phyloP scores from a whole-genome alignment of 2,329 filamentous ascomycete genomes.

The Huntiella savannae region DNA sequence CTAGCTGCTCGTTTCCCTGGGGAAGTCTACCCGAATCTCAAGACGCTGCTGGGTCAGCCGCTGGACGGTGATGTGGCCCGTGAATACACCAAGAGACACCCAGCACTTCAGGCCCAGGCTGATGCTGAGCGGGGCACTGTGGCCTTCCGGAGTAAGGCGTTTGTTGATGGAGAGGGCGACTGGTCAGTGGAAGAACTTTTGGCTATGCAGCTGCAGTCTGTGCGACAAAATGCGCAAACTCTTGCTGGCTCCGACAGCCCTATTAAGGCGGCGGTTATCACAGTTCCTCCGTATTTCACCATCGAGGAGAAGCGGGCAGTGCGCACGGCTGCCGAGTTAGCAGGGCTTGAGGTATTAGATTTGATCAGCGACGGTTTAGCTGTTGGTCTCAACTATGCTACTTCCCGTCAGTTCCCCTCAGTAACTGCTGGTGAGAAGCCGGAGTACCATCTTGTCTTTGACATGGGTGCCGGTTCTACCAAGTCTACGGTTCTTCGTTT shows the following conservation, averaged over 20 bases:
- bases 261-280: constrained; percentile 71
- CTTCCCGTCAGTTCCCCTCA: constrained; percentile 71
- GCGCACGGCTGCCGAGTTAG: constrained; percentile 65
- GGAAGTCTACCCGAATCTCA: constrained; percentile 90
- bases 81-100: constrained; percentile 58
- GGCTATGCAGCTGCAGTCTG: constrained; percentile 88
- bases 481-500: constrained; percentile 81
- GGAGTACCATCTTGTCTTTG: constrained; percentile 83
- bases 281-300: constrained; percentile 78
- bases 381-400: constrained; percentile 90
- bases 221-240: constrained; percentile 71
- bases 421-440: constrained; percentile 67
- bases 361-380: constrained; percentile 79
- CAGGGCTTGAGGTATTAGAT: constrained; percentile 68
- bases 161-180: constrained; percentile 38
- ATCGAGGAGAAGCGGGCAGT: constrained; percentile 76
- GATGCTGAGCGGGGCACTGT: constrained; percentile 46
- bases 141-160: constrained; percentile 62
- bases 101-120: constrained; percentile 40
- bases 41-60: constrained; percentile 65
- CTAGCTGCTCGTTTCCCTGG: constrained; percentile 72
- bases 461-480: constrained; percentile 92
- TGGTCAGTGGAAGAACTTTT: constrained; percentile 81
- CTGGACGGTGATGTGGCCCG: constrained; percentile 40
- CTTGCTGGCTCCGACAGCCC: constrained; percentile 57